phyloP scores from a whole-genome alignment of 1,284 basidiomycete genomes.

The Trichosporon inkin region DNA sequence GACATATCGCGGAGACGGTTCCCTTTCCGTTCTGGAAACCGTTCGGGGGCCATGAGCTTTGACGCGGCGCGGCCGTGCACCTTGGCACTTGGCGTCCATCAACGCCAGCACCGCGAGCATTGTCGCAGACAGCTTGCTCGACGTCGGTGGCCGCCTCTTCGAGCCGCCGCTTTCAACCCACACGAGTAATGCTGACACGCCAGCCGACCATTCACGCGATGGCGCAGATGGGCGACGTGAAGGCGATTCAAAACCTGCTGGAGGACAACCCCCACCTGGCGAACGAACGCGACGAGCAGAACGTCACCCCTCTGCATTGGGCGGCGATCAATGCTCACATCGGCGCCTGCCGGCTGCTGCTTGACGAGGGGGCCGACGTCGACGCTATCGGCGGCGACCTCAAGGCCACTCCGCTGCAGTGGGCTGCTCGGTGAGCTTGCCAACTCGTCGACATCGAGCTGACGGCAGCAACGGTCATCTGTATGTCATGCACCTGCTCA shows the following conservation, averaged over 20 bases:
- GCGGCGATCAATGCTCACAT: conserved; percentile 61
- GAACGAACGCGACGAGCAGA: conserved; percentile 79
- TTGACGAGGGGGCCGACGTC: conserved; percentile 91
- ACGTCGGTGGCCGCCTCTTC: background rate
- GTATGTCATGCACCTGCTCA: conserved; percentile 86
- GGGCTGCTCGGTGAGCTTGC: conserved; percentile 68
- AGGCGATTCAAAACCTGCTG: conserved; percentile 63
- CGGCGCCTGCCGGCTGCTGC: conserved; percentile 57
- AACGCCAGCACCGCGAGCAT: background rate
- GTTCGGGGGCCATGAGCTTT: background rate
- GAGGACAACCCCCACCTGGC: conserved; percentile 66
- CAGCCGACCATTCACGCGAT: conserved; percentile 71
- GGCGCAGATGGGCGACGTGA: conserved; percentile 79
- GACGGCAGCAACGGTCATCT: conserved; percentile 75
- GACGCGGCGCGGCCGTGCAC: background rate
- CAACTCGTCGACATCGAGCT: background rate
- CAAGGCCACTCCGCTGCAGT: conserved; percentile 92
- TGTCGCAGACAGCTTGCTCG: background rate
- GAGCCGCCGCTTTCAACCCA: background rate
- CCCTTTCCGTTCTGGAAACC: background rate
- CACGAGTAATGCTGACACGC: background rate
- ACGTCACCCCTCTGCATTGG: conserved; percentile 95
- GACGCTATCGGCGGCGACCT: conserved; percentile 93
- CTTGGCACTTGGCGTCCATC: background rate
- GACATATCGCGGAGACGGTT: background rate